Evolutionary conservation across 78 protist species (phyloP).

Genomic region (Dictyostelium intermedium): DNA sequence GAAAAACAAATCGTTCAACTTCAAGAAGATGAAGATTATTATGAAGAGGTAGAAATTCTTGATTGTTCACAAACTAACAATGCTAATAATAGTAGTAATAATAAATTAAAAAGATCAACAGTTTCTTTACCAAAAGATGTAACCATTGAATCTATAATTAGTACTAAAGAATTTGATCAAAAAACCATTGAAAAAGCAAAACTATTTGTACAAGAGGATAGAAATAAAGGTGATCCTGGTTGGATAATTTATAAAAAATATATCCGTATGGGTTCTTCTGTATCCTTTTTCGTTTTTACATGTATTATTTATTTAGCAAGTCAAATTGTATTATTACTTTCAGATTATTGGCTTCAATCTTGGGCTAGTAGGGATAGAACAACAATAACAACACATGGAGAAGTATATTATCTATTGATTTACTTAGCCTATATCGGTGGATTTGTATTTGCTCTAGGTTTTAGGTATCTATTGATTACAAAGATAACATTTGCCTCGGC

Average conservation of each 20-base stretch:
- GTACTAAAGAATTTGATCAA: not conserved
- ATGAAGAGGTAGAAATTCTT: not conserved
- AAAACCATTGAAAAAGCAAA: constrained; percentile 15
- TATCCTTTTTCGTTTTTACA: not conserved
- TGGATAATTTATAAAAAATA: constrained; percentile 1
- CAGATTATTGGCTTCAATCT: constrained; percentile 43
- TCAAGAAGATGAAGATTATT: not conserved
- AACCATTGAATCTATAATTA: not conserved
- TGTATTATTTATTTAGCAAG: not conserved
- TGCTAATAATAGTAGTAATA: no score
- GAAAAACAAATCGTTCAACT: not conserved
- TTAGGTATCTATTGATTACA: not conserved
- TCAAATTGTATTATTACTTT: constrained; percentile 25
- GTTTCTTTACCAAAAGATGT: not conserved
- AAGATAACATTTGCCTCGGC: not conserved
- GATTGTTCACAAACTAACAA: not conserved
- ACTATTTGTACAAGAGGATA: constrained; percentile 46
- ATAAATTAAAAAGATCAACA: not conserved
- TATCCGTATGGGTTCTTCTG: not conserved
- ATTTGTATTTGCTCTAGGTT: not conserved
- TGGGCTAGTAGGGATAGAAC: not conserved
- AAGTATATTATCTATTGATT: not conserved
- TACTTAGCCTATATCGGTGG: not conserved
- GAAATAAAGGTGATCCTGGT: constrained; percentile 5
- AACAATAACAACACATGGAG: not conserved